A percentile compares a stretch with the other conserved stretches of the same genome.
Evolutionary conservation across 495 filamentous ascomycete species (phyloP).

Genomic region (Cercophora samala): DNA sequence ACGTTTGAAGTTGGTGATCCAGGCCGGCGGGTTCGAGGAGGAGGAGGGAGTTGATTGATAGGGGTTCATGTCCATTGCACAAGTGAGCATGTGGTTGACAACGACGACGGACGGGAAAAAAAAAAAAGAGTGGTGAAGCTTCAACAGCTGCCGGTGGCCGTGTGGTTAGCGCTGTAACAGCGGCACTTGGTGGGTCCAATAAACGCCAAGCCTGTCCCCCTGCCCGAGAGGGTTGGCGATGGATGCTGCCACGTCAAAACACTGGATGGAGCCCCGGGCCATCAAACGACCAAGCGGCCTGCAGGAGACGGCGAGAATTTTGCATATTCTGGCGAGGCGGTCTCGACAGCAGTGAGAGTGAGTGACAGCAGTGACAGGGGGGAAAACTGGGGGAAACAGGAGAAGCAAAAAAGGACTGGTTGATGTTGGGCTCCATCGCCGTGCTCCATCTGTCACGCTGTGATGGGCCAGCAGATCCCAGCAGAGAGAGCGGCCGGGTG

Average conservation of each 20-base stretch:
- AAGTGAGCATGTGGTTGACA: background rate
- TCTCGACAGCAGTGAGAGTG: too few species aligned
- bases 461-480: constrained; percentile 19
- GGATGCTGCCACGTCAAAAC: constrained; percentile 34
- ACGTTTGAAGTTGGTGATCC: background rate
- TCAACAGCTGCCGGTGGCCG: background rate
- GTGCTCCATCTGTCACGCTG: constrained; percentile 23
- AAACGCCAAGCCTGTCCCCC: constrained; percentile 12
- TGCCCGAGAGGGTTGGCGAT: constrained; percentile 21
- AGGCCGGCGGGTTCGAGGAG: background rate
- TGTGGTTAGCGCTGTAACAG: background rate
- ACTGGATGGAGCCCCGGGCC: constrained; percentile 16
- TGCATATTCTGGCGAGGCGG: constrained; percentile 10
- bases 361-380: too few species aligned
- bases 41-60: background rate
- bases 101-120: background rate
- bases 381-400: background rate
- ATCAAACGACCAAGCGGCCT: constrained; percentile 11
- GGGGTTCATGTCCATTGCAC: background rate
- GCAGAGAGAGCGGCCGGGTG: constrained; percentile 7
- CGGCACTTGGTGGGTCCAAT: background rate
- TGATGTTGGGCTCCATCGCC: constrained; percentile 21
- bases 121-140: background rate
- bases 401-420: background rate
- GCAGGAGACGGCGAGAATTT: constrained; percentile 20